Evolutionary conservation across 2,329 filamentous ascomycete genomes (phyloP).

Genomic region (Gaeumannomyces sp.): DNA sequence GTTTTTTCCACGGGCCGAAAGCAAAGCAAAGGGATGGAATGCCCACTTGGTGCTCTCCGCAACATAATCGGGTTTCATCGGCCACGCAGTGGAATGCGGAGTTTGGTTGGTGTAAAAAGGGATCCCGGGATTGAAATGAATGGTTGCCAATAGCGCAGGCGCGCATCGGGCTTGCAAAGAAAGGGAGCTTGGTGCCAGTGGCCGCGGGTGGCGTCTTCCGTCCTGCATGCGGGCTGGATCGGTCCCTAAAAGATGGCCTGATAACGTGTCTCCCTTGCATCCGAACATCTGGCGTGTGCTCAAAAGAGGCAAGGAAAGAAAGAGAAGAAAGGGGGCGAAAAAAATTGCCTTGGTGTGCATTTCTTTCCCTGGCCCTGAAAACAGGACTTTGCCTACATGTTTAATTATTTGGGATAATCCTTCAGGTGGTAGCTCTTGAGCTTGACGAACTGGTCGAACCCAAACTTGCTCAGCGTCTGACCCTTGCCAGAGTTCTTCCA

Average conservation of each 20-base stretch:
- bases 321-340: neutral
- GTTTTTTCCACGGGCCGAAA: no score
- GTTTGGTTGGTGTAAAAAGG: neutral
- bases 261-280: neutral
- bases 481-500: conserved; percentile 97
- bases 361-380: neutral
- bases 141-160: neutral
- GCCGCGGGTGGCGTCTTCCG: neutral
- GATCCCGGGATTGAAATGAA: neutral
- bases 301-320: neutral
- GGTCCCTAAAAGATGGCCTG: neutral
- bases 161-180: neutral
- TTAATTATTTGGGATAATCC: conserved; percentile 57
- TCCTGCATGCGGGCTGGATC: neutral
- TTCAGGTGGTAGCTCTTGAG: conserved; percentile 95
- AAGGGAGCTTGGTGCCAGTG: neutral
- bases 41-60: neutral
- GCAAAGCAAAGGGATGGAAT: neutral
- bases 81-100: neutral
- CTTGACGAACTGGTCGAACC: conserved; percentile 94
- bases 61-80: neutral
- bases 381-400: neutral
- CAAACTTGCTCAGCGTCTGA: conserved; percentile 80
- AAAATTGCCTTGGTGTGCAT: neutral
- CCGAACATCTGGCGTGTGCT: neutral